Conservation (phyloP, 2,329 filamentous ascomycete genomes). For the Talaromyces marneffei region DNA sequence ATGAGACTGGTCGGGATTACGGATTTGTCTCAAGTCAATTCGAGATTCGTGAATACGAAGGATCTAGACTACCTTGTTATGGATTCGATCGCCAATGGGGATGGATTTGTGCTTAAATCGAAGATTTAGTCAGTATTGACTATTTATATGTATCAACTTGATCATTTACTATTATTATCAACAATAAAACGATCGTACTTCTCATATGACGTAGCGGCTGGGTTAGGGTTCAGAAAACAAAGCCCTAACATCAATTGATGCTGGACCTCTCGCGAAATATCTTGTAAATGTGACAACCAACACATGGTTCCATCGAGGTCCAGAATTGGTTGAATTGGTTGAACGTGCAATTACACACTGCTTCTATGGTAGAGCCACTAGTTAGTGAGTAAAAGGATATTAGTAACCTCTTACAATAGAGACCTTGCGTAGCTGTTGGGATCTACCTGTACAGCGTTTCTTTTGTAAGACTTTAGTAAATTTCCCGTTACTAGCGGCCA, state of each 20-base stretch:
- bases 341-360: too few relatives aligned
- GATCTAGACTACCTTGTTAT: neutral
- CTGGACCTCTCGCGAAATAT: neutral
- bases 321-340: neutral
- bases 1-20: conserved; percentile 70
- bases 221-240: neutral
- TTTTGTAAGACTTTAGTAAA: neutral
- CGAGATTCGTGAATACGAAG: conserved; percentile 60
- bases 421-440: neutral
- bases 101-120: neutral
- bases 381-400: neutral
- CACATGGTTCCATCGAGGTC: neutral
- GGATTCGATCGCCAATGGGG: neutral
- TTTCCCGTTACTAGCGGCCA: neutral
- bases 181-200: neutral
- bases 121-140: neutral
- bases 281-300: too few relatives aligned
- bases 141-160: neutral
- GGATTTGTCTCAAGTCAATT: conserved; percentile 65
- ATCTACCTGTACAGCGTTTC: neutral
- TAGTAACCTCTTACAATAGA: neutral
- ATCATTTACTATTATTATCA: neutral
- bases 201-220: neutral
- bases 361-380: too few relatives aligned
- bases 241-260: neutral